phyloP scores from a whole-genome alignment of 2,329 filamentous ascomycete species.

The Clonostachys chloroleuca region DNA sequence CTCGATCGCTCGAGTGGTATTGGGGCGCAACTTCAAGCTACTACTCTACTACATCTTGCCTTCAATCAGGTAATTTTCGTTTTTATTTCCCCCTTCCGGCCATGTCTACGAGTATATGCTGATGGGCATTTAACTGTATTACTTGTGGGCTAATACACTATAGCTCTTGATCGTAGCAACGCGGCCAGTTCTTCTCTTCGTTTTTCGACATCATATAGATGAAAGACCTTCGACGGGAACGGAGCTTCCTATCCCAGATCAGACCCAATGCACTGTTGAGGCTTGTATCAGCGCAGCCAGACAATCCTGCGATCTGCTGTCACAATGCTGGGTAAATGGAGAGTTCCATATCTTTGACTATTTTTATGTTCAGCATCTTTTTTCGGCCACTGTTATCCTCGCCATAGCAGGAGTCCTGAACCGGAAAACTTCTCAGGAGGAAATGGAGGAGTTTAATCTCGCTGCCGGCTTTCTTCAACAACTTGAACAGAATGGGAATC shows the following conservation, averaged over 20 bases:
- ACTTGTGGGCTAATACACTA: not conserved
- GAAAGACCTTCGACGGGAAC: slow-evolving; percentile 4
- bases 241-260: slow-evolving; percentile 16
- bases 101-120: accelerated
- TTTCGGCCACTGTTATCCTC: slow-evolving; percentile 36
- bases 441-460: slow-evolving; percentile 31
- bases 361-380: slow-evolving; percentile 39
- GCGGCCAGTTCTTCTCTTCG: slow-evolving; percentile 24
- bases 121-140: not conserved
- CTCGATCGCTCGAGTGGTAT: slow-evolving; percentile 5
- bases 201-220: slow-evolving; percentile 18
- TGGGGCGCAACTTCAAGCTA: slow-evolving; percentile 12
- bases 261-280: slow-evolving; percentile 30
- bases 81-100: no score
- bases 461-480: slow-evolving; percentile 29
- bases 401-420: slow-evolving; percentile 32
- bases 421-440: slow-evolving; percentile 22
- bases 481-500: slow-evolving; percentile 30
- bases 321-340: slow-evolving; percentile 38
- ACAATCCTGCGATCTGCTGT: slow-evolving; percentile 34
- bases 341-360: slow-evolving; percentile 41
- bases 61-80: slow-evolving; percentile 18
- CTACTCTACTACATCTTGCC: slow-evolving; percentile 18
- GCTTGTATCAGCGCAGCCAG: slow-evolving; percentile 38
- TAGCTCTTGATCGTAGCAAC: slow-evolving; percentile 25